Base-by-base conservation (phyloP, 2,329 filamentous ascomycete genomes). In the Byssochlamys sp. region DNA sequence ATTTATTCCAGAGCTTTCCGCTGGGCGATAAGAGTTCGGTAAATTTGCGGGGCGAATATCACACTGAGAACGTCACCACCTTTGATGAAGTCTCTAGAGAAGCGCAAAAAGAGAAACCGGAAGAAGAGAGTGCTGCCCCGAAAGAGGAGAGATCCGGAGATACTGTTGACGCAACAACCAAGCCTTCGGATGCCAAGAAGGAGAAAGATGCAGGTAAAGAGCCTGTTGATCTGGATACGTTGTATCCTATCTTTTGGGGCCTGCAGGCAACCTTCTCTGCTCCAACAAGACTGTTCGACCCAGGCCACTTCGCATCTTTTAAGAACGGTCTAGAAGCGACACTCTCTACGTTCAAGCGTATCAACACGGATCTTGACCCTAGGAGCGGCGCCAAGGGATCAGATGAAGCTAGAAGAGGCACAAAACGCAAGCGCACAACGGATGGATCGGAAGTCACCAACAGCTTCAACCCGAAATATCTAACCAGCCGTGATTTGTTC, bases 1-100 rank as follows among this genome's bases (percentile, higher is more conserved):
- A 96, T 73, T 84, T 99, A 69, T 99, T 97, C 73, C 94, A 99
- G 72, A 95, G 91, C 71, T 97, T 99, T 67, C 94, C 94, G 1
- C 80, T 99, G 0, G 92, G 92, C 31, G 95, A 99, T 73, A 94
- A 92, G 71, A 97, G 94, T 71, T 96, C 94, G 0, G 94, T 99
- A 54, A 99, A 99, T 68, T 80, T 97, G 45, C 84, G 94, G 55
- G 94, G 94, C 64, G 92, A 97, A 75, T 99, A 94, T 65, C 94
- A 99, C 68, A 84, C 89, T 27, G 94, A 97, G 67, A 99, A 99
- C 77, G 84, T 91, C 57, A 99, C 95, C 1, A 85, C 83, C 0
- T 99, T 85, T 67, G 90, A 96, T 67, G 80, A 85, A 33, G 74
- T 78, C 5, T 64, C 74, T 1, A 65, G 76, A 11, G 64, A 52